Percentiles rank a stretch among this genome's conserved stretches.
Evolutionary conservation across 768 basidiomycete genomes (phyloP).

Genomic region (Agaricus blazei): DNA sequence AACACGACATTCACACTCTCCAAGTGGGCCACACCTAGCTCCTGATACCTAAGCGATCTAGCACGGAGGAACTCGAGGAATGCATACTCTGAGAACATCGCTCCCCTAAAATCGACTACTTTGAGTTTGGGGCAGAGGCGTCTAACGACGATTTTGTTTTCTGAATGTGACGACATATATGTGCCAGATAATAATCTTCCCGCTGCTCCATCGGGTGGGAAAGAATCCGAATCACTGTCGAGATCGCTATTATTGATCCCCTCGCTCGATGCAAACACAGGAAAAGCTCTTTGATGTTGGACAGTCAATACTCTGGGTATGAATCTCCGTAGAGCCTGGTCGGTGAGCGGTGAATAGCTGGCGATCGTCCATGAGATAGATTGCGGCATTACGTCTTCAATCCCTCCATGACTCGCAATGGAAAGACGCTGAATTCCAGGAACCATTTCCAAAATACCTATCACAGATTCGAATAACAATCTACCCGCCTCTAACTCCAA

Average conservation of each 20-base stretch:
- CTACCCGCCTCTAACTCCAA: neutral
- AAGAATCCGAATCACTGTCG: neutral
- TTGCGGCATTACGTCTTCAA: neutral
- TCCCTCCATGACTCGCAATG: neutral
- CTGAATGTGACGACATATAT: neutral
- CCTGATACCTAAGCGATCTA: neutral
- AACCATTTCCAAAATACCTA: neutral
- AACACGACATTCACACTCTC: neutral
- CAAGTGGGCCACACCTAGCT: neutral
- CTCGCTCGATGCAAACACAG: neutral
- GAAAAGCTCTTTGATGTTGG: neutral
- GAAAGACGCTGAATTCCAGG: slow-evolving; percentile 4
- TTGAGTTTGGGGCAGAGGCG: neutral
- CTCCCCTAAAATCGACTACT: neutral
- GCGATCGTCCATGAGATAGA: neutral
- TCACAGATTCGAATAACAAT: neutral
- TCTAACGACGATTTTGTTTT: neutral
- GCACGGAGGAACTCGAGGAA: neutral
- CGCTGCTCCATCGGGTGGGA: neutral
- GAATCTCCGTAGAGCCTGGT: neutral
- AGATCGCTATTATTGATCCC: neutral
- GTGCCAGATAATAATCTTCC: neutral
- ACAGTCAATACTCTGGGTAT: neutral
- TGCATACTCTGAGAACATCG: neutral
- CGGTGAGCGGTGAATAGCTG: neutral